Percentiles rank a stretch among this genome's conserved stretches.
These are phyloP conservation scores for Dendrobium huoshanense DNA, from an alignment of 106 monocot species.

Conservation along the genomic window DNA sequence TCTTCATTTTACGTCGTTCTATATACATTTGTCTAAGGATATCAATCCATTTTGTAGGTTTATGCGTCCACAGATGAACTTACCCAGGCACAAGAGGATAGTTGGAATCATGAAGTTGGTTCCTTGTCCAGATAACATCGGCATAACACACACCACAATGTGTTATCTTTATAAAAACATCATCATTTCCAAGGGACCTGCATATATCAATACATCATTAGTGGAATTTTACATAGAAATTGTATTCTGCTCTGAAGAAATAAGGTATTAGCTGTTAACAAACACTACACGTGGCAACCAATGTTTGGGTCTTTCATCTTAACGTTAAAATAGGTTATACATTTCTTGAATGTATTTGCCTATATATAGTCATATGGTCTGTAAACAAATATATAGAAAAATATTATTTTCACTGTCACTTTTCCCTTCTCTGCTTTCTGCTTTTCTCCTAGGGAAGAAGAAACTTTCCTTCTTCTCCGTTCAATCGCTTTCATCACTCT, in stretches of 20 bases:
- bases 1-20: too few species aligned
- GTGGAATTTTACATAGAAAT: neutral
- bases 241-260: neutral
- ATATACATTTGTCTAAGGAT: neutral
- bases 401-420: too few species aligned
- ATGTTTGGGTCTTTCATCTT: too few species aligned
- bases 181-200: conserved; percentile 24
- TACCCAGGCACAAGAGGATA: conserved; percentile 34
- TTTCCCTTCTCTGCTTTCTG: too few species aligned
- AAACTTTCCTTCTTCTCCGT: too few species aligned
- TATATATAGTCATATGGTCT: too few species aligned
- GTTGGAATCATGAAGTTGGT: conserved; percentile 15
- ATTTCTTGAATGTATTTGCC: too few species aligned
- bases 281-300: too few species aligned
- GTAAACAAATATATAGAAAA: too few species aligned
- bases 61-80: conserved; percentile 1
- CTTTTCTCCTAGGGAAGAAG: too few species aligned
- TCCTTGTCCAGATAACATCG: conserved; percentile 29
- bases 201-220: neutral
- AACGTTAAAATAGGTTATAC: too few species aligned
- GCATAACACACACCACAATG: conserved; percentile 34
- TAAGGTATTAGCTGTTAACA: neutral
- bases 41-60: neutral
- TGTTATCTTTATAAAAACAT: conserved; percentile 22
- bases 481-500: too few species aligned